Percentiles rank a stretch among this genome's conserved stretches.
phyloP scores from a whole-genome alignment of 2,329 filamentous ascomycete species.

The Calycina marina region DNA sequence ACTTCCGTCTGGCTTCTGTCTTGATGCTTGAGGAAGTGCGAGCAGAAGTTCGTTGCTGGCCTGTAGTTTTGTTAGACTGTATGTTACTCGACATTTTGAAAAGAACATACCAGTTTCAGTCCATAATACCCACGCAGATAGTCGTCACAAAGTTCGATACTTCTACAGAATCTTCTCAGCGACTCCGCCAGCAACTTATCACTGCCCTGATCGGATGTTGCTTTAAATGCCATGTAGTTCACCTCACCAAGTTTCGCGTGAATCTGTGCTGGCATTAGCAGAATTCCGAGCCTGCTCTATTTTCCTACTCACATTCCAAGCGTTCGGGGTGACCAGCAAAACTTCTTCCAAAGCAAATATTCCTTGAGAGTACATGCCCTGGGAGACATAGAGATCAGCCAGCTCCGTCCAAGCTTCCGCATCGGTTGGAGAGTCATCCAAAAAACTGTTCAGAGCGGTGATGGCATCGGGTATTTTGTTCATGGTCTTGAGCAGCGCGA shows the following conservation, averaged over 20 bases:
- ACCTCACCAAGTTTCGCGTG: conserved; percentile 80
- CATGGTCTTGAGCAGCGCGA: conserved; percentile 65
- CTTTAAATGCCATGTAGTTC: conserved; percentile 53
- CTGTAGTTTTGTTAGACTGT: conserved; percentile 13
- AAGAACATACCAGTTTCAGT: conserved; percentile 53
- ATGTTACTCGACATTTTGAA: conserved; percentile 7
- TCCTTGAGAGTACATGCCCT: conserved; percentile 68
- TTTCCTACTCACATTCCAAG: conserved; percentile 66
- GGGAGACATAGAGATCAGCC: conserved; percentile 68
- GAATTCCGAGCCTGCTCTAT: conserved; percentile 3
- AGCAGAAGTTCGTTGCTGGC: conserved; percentile 14
- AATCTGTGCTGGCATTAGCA: conserved; percentile 38
- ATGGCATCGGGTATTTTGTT: conserved; percentile 60
- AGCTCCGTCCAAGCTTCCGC: conserved; percentile 89
- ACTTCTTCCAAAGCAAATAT: conserved; percentile 87
- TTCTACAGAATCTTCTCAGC: conserved; percentile 74
- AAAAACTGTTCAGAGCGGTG: conserved; percentile 53
- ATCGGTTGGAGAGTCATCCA: conserved; percentile 79
- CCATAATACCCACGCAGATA: conserved; percentile 91
- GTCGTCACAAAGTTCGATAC: conserved; percentile 84
- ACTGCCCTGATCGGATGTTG: conserved; percentile 25
- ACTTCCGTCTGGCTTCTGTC: conserved; percentile 29
- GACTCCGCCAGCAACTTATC: conserved; percentile 52
- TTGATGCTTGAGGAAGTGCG: conserved; percentile 26
- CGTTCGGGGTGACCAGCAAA: conserved; percentile 71